Evolutionary conservation across 2,329 filamentous ascomycete species (phyloP).

Genomic region (Ceratocystis cubensis): DNA sequence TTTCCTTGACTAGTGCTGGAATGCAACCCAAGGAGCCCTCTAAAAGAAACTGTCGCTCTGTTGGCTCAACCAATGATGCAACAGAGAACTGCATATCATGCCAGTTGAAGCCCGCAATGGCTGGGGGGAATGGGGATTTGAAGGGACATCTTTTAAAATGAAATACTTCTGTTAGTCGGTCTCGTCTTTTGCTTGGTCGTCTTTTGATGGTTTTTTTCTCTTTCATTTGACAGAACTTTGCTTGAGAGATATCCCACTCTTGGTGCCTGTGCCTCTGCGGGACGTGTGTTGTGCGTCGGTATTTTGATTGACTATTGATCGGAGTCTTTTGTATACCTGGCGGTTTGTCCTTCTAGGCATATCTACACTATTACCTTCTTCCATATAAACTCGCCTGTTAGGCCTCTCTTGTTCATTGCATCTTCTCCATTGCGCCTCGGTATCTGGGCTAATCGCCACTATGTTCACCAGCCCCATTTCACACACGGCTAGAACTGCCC

Average conservation of each 20-base stretch:
- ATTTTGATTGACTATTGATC: too few relatives aligned
- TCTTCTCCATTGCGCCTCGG: neutral
- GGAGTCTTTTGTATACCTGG: too few relatives aligned
- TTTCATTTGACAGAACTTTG: too few relatives aligned
- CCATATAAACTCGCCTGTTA: neutral
- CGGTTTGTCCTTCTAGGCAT: too few relatives aligned
- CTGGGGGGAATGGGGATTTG: neutral
- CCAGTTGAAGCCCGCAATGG: neutral
- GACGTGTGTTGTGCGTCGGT: too few relatives aligned
- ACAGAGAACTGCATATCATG: neutral
- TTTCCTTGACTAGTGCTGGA: neutral
- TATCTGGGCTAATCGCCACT: neutral
- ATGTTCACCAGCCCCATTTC: neutral
- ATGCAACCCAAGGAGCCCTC: neutral
- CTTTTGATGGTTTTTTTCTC: too few relatives aligned
- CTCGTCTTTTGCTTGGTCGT: neutral
- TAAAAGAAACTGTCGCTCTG: too few relatives aligned
- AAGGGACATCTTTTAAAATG: neutral
- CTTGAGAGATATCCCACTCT: too few relatives aligned
- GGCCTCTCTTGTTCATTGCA: neutral
- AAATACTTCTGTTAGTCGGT: neutral
- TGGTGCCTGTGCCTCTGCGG: too few relatives aligned
- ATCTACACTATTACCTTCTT: too few relatives aligned
- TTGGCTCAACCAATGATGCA: too few relatives aligned
- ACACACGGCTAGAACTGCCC: neutral